Evolutionary conservation across 495 filamentous ascomycete genomes (phyloP).

Genomic region (Parathielavia hyrcaniae): DNA sequence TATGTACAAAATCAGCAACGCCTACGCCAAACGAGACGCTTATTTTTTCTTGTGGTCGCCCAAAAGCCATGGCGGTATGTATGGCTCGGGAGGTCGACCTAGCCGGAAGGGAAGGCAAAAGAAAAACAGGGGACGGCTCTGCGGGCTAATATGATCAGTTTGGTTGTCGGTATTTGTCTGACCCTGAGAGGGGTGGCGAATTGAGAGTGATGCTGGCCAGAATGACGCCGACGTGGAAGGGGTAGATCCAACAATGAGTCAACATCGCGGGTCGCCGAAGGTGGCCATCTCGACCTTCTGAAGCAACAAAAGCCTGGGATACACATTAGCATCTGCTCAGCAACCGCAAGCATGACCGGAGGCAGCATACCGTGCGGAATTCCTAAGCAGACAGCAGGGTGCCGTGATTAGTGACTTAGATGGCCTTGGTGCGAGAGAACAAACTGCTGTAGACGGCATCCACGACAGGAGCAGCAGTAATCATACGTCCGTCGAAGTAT

Average conservation of each 20-base stretch:
- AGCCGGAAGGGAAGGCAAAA: not conserved
- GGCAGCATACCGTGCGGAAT: conserved; percentile 29
- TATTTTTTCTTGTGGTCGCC: not conserved
- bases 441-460: conserved; percentile 97
- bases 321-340: not conserved
- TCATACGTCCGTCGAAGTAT: conserved; percentile 84
- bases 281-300: not conserved
- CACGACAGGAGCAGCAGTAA: conserved; percentile 90
- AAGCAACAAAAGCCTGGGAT: not conserved
- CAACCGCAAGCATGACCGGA: not conserved
- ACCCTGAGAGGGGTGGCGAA: not conserved
- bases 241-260: conserved; percentile 3
- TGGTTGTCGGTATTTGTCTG: not conserved
- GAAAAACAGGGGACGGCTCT: not conserved
- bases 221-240: not conserved
- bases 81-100: not conserved
- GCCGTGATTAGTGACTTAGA: conserved; percentile 52
- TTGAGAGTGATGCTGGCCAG: not conserved
- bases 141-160: not conserved
- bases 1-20: conserved; percentile 15
- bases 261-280: not conserved
- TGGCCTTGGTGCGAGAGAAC: conserved; percentile 79
- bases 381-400: conserved; percentile 37
- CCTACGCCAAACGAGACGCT: conserved; percentile 7
- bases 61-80: not conserved